Evolutionary conservation across 345 rosid genomes (phyloP), one percentile per base, ranked within the genome.

Genomic region (Raphanus sativus): DNA sequence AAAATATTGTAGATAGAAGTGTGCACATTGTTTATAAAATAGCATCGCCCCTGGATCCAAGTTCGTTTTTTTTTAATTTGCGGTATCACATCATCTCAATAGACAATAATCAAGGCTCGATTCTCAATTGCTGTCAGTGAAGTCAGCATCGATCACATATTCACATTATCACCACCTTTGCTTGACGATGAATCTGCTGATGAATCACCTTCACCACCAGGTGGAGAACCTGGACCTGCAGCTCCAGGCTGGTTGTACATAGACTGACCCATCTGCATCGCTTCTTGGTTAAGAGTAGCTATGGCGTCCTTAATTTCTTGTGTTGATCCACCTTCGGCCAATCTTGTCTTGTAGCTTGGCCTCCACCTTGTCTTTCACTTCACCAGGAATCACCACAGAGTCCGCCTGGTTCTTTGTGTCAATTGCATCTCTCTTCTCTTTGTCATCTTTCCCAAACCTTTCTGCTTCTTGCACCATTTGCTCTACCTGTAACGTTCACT

Each of bases 361-460:
- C 86, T 94, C 97, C 0, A 92, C 97, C 81, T 90, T 92, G 79
- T 90, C 98, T 69, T 94, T 94, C 11, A 94, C 97, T 4, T 87
- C 85, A 8, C 82, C 91, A 11, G 98, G 98, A 55, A 94, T 88
- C 97, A 92, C 91, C 0, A 90, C 87, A 0, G 98, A 94, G 71
- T 92, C 98, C 0, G 97, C 97, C 65, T 94, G 98, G 84, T 94
- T 90, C 89, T 92, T 94, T 33, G 98, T 94, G 87, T 94, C 98
- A 6, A 92, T 92, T 1, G 97, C 88, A 6, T 94, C 98, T 77
- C 98, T 87, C 87, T 86, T 94, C 85, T 94, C 95, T 80, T 88
- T 94, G 82, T 94, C 98, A 77, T 94, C 97, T 85, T 87, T 87
- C 0, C 97, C 83, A 70, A 89, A 94, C 68, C 70, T 91, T 83